phyloP scores from a whole-genome alignment of 495 filamentous ascomycete species.

The Aspergillus indologenus region DNA sequence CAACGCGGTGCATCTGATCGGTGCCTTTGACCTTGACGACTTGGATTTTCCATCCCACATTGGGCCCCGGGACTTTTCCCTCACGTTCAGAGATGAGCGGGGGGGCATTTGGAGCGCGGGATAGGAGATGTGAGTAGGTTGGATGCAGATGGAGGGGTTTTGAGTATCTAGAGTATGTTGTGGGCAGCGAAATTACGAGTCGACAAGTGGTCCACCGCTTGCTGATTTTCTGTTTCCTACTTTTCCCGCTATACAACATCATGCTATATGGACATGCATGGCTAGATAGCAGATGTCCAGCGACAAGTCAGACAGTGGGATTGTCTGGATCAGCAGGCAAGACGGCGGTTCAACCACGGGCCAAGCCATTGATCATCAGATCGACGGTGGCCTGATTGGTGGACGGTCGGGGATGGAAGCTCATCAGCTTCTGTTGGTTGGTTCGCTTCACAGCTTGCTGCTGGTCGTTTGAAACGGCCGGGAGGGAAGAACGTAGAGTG shows the following conservation, averaged over 20 bases:
- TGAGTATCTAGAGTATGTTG: background rate
- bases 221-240: background rate
- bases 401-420: background rate
- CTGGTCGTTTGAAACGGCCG: slow-evolving; percentile 6
- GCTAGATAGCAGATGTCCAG: too few species aligned
- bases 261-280: background rate
- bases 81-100: too few species aligned
- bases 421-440: background rate
- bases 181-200: background rate
- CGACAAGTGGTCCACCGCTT: background rate
- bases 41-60: too few species aligned
- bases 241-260: background rate
- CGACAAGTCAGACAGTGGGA: too few species aligned
- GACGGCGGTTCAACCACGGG: slow-evolving; percentile 5
- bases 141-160: too few species aligned
- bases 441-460: background rate
- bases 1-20: too few species aligned
- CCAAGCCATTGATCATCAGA: slow-evolving; percentile 17
- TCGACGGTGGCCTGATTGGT: slow-evolving; percentile 16
- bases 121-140: too few species aligned
- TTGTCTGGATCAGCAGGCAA: too few species aligned
- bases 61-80: too few species aligned
- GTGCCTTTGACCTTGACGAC: too few species aligned
- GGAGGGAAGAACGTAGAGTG: background rate
- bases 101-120: too few species aligned